Conservation (phyloP, 179 eudicot genomes). For the Beta corolliflora region DNA sequence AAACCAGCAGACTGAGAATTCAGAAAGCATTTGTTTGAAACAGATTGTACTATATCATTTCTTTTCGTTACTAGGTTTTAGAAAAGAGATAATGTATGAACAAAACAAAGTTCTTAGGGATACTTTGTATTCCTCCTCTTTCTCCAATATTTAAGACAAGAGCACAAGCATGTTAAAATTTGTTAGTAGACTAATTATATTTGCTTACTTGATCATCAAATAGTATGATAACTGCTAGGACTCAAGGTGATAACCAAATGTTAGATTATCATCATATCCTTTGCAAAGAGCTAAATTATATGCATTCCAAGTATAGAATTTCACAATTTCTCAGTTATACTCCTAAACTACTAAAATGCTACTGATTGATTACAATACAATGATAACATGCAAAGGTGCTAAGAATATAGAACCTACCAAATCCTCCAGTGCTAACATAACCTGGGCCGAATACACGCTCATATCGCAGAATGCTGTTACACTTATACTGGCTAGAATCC, state of each 20-base stretch:
- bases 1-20: no score
- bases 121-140: background rate
- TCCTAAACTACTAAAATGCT: background rate
- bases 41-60: no score
- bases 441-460: conserved; percentile 96
- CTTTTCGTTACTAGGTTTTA: no score
- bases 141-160: background rate
- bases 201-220: background rate
- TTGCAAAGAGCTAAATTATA: background rate
- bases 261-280: background rate
- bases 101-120: no score
- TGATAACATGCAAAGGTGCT: background rate
- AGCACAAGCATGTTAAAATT: background rate
- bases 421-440: conserved; percentile 95
- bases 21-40: no score
- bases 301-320: background rate
- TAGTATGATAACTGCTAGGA: background rate
- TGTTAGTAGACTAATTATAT: background rate
- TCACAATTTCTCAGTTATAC: background rate
- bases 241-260: background rate
- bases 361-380: background rate
- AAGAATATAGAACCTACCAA: conserved; percentile 50
- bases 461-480: conserved; percentile 81
- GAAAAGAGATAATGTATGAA: no score
- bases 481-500: conserved; percentile 89